Base-by-base conservation (phyloP, 2,329 filamentous ascomycete genomes). In the Juglanconis sp. region DNA sequence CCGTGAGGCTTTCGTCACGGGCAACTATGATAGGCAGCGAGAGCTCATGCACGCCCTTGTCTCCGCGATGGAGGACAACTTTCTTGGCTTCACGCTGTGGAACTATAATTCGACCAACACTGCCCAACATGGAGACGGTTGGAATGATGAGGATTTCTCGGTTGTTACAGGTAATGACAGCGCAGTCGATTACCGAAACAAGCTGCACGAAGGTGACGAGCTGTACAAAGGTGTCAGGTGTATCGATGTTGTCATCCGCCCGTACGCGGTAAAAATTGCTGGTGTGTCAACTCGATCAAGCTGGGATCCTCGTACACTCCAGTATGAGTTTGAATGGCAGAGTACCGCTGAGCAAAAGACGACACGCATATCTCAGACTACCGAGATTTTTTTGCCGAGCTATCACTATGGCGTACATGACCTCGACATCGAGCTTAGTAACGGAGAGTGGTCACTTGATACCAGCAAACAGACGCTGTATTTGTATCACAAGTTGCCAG, bases 131-230 rank as follows among this genome's bases (percentile, higher is more conserved):
- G 75, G 75, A 0, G 75, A 77, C 10, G 73, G 74, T 1, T 77
- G 75, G 75, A 77, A 77, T 59, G 76, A 72, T 57, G 75, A 77
- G 58, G 75, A 77, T 50, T 77, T 77, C 53, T 77, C 76, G 0
- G 65, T 77, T 31, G 67, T 77, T 24, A 76, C 76, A 7, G 69
- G 73, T 24, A 70, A 76, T 56, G 67, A 68, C 0, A 53, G 61
- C 30, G 67, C 70, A 1, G 65, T 68, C 0, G 72, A 77, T 53
- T 72, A 74, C 56, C 66, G 72, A n/a, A 74, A 76, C 36, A 36
- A 65, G 5, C 48, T 47, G 0, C 69, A 74, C 51, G 68, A 74
- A 3, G 54, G 66, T 11, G 69, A 76, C 38, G 72, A 75, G 38
- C 66, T 77, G 1, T 77, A 76, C 54, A 68, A 68, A 4, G 76